These are phyloP conservation scores for Raffaelea deltoideospora DNA, from an alignment of 2,329 filamentous ascomycete species.

Conservation along the genomic window DNA sequence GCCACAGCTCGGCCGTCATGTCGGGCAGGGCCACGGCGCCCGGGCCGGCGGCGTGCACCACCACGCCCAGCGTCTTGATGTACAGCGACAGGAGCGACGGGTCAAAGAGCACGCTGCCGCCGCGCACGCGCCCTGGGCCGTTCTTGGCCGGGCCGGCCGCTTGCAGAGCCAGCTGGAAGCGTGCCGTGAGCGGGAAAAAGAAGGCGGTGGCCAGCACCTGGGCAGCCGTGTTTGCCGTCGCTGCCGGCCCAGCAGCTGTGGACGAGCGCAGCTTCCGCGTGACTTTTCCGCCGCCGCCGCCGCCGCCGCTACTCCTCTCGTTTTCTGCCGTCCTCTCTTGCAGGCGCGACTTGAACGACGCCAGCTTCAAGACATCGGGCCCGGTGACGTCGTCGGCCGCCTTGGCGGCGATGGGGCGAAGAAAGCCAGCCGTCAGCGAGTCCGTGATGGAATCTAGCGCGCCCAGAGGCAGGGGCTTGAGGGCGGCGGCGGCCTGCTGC, in stretches of 20 bases:
- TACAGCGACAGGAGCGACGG: conserved; percentile 65
- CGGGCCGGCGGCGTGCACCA: conserved; percentile 72
- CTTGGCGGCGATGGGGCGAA: conserved; percentile 66
- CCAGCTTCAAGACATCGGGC: conserved; percentile 73
- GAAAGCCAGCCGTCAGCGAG: conserved; percentile 53
- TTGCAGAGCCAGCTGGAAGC: conserved; percentile 53
- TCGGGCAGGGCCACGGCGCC: conserved; percentile 60
- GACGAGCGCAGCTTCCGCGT: too few relatives aligned
- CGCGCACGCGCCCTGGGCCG: conserved; percentile 31
- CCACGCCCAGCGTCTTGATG: conserved; percentile 70
- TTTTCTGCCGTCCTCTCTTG: conserved; percentile 21
- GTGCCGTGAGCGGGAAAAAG: conserved; percentile 74
- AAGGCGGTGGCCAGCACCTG: conserved; percentile 60
- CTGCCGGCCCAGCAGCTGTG: too few relatives aligned
- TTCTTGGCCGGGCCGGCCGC: conserved; percentile 18
- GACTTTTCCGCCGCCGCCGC: too few relatives aligned
- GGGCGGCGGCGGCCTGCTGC: conserved; percentile 9
- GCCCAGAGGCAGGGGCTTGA: conserved; percentile 38
- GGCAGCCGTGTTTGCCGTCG: conserved; percentile 64
- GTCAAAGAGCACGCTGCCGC: conserved; percentile 56
- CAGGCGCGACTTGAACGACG: conserved; percentile 72
- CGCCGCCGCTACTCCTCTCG: conserved; percentile 10
- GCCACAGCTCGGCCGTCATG: conserved; percentile 74
- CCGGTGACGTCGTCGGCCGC: conserved; percentile 70
- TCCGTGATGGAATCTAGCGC: conserved; percentile 55